phyloP scores from a whole-genome alignment of 305 asterid species.

The Striga hermonthica region DNA sequence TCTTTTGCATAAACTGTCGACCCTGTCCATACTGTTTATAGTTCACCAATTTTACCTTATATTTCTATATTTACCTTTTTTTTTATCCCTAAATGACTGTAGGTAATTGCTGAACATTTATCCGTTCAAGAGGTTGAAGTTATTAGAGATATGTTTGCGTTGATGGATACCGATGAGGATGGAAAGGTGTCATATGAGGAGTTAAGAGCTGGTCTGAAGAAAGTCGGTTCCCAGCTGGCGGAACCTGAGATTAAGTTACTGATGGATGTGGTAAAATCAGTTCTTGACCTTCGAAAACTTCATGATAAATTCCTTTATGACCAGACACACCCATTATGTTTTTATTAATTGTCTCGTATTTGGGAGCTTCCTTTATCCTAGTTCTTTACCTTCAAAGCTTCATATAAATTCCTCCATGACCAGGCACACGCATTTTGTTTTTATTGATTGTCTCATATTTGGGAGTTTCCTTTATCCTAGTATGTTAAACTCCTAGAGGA shows the following conservation, averaged over 20 bases:
- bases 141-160: slow-evolving; percentile 12
- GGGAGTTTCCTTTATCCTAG: no score
- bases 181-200: slow-evolving; percentile 6
- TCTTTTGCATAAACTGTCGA: not conserved
- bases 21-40: not conserved
- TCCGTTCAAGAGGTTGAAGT: slow-evolving; percentile 9
- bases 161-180: slow-evolving; percentile 14
- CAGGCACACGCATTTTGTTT: no score
- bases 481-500: no score
- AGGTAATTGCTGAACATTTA: slow-evolving; percentile 13
- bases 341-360: no score
- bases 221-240: slow-evolving; percentile 14
- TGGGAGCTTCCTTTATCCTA: no score
- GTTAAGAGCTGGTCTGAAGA: slow-evolving; percentile 13
- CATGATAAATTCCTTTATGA: no score
- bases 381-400: not conserved
- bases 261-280: slow-evolving; percentile 14
- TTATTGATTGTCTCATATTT: no score
- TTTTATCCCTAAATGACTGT: not conserved
- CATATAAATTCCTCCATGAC: no score
- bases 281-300: not conserved
- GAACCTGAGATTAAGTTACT: slow-evolving; percentile 13
- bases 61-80: not conserved
- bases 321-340: no score
- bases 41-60: not conserved